Evolutionary conservation across 495 filamentous ascomycete species (phyloP), one percentile per base, ranked within the genome.

Genomic region (Penicilliopsis zonata): DNA sequence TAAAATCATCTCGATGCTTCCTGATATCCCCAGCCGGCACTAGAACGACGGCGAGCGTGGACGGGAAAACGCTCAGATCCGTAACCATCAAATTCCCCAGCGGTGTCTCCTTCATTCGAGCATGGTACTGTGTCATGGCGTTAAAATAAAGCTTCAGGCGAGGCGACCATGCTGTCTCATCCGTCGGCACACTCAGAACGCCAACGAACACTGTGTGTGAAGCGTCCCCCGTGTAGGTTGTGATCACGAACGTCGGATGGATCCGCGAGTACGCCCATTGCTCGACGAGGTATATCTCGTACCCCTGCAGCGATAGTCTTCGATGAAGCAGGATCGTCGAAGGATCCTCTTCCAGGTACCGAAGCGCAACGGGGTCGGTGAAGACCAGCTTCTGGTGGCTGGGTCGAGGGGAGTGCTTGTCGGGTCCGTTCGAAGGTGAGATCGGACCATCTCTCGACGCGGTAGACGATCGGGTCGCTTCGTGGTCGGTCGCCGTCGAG

Each of bases 221-320:
- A 8, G 72, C 65, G 43, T 94, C 82, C 12, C 90, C 92, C 0
- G 92, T 95, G 52, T 90, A 96, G 4, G 88, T 94, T 13, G 80
- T 80, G 38, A 98, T 94, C 17, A 93, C 73, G 40, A 90, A 83
- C 16, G 87, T 94, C 5, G 88, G 90, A 43, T 94, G 81, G 18
- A 73, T 66, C 34, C 90, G 75, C 5, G 87, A 94, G 52, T 86
- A 94, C 8, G 84, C 85, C 92, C 90, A 98, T 72, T 98, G 90
- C 53, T 96, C 90, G 35, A 98, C 86, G 21, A 96, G 56, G 58
- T 96, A 96, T 30, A 88, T 61, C 49, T 95, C 87, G 50, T 95
- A 96, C 36, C 92, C 92, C 29, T 74, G 54, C 13, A 98, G 69
- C 18, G 64, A 57, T 29, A 61, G 57, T 28, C 74, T 71, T 18